Evolutionary conservation across 108 stramenopile genomes (phyloP), one percentile per base, ranked within the genome.

Genomic region (Skeletonema potamos): DNA sequence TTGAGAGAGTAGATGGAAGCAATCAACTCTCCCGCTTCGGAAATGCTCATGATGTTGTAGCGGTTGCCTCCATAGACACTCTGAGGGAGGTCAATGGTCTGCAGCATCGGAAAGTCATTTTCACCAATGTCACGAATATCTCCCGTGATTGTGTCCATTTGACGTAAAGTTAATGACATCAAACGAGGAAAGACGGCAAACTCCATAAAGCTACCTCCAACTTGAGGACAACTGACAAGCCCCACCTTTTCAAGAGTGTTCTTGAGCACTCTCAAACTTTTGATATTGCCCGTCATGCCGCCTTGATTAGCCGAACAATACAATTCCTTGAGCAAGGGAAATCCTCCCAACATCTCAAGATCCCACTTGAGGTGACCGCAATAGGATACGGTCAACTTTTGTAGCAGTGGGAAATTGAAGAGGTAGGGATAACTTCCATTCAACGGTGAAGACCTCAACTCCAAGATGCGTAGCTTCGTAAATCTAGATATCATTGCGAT

Each of bases 191-290:
- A 58, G 58, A 29, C 26, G 20, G 58, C 58, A n/a, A 58, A 27
- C 4, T 58, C 58, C 58, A 58, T 58, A 6, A 58, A 58, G 15
- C 29, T 32, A n/a, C 58, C 58, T 17, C 17, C 33, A n/a, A 58
- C 28, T 26, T 32, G 3, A 58, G 24, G 58, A 13, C 58, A 58
- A 13, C 5, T 29, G 4, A 0, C 1, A 9, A 64, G 1, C 0
- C 3, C 8, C n/a, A 64, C 44, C 3, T 17, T 57, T 55, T 55
- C 54, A 27, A 64, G 63, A 15, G 63, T 64, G 17, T 64, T 22
- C 39, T 55, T 64, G 13, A 64, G 63, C 17, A 55, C 63, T 55
- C 63, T 64, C n/a, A 64, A 55, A 48, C 63, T 64, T 6, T 13
- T 20, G 48, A 55, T 64, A 6, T 55, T 54, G 46, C 63, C 63